Percentiles rank a stretch among this genome's conserved stretches.
Evolutionary conservation across 108 stramenopile genomes (phyloP).

Genomic region (Fistulifera pelliculosa): DNA sequence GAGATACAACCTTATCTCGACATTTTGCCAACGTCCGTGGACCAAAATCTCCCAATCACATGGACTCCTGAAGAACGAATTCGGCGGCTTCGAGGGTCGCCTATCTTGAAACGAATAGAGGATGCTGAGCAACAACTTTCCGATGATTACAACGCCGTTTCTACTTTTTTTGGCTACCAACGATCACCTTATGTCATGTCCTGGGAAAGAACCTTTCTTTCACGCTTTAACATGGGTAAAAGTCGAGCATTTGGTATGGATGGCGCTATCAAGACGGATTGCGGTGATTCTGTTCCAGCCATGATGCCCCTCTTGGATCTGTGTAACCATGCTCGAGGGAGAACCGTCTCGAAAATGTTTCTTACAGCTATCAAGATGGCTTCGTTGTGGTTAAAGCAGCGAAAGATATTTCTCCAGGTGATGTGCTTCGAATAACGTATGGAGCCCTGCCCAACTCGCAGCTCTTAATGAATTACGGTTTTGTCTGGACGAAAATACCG

Average conservation of each 20-base stretch:
- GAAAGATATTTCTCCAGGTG: slow-evolving; percentile 15
- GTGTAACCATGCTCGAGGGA: slow-evolving; percentile 67
- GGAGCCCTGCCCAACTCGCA: slow-evolving; percentile 65
- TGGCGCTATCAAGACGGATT: slow-evolving; percentile 12
- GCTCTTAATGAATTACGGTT: slow-evolving; percentile 69
- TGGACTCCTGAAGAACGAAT: too few relatives aligned
- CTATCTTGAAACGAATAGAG: too few relatives aligned
- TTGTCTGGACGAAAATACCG: slow-evolving; percentile 51
- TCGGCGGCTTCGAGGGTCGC: too few relatives aligned
- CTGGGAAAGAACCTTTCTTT: slow-evolving; percentile 26
- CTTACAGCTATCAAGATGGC: slow-evolving; percentile 12
- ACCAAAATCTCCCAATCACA: too few relatives aligned
- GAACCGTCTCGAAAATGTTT: slow-evolving; percentile 23
- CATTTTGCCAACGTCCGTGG: too few relatives aligned
- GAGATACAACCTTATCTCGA: too few relatives aligned
- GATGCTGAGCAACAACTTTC: too few relatives aligned
- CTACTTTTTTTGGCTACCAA: too few relatives aligned
- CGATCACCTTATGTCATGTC: too few relatives aligned
- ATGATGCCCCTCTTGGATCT: slow-evolving; percentile 74
- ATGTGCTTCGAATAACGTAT: slow-evolving; percentile 55
- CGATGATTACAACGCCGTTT: too few relatives aligned
- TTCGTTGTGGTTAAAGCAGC: slow-evolving; percentile 11
- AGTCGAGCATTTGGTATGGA: slow-evolving; percentile 63
- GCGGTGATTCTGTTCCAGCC: slow-evolving; percentile 30
- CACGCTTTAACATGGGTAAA: slow-evolving; percentile 51